A percentile compares a stretch with the other conserved stretches of the same genome.
Evolutionary conservation across 441 rosid genomes (phyloP).

Genomic region (Croton laevigatus): DNA sequence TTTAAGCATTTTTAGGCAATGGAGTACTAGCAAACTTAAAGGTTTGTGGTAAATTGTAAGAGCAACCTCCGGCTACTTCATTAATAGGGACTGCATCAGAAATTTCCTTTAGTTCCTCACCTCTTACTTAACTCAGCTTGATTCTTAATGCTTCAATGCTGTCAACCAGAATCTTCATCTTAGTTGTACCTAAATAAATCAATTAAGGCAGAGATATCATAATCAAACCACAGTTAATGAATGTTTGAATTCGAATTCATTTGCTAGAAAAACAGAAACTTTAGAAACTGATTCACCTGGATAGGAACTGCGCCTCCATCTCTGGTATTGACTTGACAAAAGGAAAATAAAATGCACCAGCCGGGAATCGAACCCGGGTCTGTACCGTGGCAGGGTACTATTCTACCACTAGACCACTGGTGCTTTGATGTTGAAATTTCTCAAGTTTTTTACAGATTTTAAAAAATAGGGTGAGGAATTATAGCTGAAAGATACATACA

Average conservation of each 20-base stretch:
- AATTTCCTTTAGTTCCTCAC: conserved; percentile 9
- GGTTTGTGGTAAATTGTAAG: neutral
- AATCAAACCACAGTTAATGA: neutral
- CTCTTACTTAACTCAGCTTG: conserved; percentile 8
- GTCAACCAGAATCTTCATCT: conserved; percentile 14
- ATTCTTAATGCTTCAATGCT: conserved; percentile 12
- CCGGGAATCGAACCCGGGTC: conserved; percentile 83
- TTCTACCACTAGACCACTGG: conserved; percentile 91
- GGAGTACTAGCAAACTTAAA: conserved; percentile 14
- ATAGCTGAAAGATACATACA: no score
- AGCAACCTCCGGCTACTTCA: conserved; percentile 15
- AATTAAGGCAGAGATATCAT: neutral
- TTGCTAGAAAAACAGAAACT: no score
- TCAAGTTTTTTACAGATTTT: no score
- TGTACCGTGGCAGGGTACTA: conserved; percentile 77
- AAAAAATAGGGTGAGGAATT: no score
- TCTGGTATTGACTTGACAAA: no score
- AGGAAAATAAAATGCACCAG: conserved; percentile 47
- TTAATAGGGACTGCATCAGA: conserved; percentile 14
- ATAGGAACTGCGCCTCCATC: no score
- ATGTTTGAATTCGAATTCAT: neutral
- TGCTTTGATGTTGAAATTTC: conserved; percentile 39
- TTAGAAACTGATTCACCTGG: conserved; percentile 26
- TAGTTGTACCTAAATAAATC: conserved; percentile 15
- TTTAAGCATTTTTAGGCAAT: neutral